Evolutionary conservation across 148 eudicot genomes (phyloP).

Genomic region (Fallopia convolvulus): DNA sequence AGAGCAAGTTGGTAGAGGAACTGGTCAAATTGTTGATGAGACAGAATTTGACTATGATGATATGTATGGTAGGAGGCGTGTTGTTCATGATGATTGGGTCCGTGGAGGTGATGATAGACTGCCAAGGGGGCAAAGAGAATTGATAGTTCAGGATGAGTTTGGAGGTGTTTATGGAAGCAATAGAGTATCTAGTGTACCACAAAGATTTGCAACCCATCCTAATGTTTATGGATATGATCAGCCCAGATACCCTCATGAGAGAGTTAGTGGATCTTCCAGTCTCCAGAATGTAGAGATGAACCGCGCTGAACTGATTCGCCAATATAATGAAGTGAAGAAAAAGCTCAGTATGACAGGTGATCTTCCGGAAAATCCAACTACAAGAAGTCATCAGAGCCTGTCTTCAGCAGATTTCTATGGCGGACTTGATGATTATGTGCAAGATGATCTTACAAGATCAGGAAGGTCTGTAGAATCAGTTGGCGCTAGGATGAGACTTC

Average conservation of each 20-base stretch:
- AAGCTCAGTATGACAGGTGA: constrained; percentile 38
- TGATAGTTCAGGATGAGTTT: constrained; percentile 25
- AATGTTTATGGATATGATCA: constrained; percentile 37
- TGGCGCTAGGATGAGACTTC: constrained; percentile 16
- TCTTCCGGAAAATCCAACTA: constrained; percentile 21
- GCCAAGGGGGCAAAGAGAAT: constrained; percentile 20
- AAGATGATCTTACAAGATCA: constrained; percentile 23
- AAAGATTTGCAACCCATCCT: background rate
- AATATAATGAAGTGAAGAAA: constrained; percentile 47
- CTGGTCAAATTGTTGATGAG: background rate
- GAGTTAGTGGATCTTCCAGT: constrained; percentile 12
- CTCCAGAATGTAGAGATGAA: constrained; percentile 42
- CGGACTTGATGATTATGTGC: constrained; percentile 22
- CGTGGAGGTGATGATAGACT: constrained; percentile 5
- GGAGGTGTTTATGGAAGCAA: constrained; percentile 17
- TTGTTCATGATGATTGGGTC: constrained; percentile 16
- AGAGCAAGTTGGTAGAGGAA: background rate
- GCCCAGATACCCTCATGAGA: constrained; percentile 29
- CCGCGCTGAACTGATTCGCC: constrained; percentile 50
- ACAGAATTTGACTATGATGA: constrained; percentile 17
- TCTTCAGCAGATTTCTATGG: constrained; percentile 23
- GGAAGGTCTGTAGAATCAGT: constrained; percentile 22
- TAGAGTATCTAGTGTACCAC: constrained; percentile 12
- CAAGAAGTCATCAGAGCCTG: constrained; percentile 13
- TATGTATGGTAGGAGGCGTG: constrained; percentile 16